These are phyloP conservation scores for Ganoderma meredithae DNA, from an alignment of 1,284 basidiomycete species.

Conservation along the genomic window DNA sequence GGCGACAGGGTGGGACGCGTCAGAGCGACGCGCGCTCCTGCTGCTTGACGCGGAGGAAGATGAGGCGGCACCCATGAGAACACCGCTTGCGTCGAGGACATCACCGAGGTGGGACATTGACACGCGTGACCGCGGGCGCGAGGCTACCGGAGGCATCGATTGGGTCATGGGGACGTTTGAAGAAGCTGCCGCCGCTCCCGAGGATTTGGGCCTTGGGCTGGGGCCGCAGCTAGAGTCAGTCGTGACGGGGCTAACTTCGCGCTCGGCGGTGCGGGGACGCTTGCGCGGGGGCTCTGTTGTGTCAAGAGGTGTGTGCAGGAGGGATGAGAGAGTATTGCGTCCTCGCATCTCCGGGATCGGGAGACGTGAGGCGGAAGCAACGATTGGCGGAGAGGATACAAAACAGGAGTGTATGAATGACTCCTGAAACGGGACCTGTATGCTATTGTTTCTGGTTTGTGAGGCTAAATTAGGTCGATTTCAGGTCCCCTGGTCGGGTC, in stretches of 20 bases:
- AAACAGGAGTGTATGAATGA: neutral
- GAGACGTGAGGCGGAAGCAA: conserved; percentile 12
- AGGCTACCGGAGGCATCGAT: neutral
- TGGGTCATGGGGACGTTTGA: neutral
- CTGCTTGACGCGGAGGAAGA: conserved; percentile 4
- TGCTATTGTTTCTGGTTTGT: neutral
- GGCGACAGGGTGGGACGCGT: conserved; percentile 4
- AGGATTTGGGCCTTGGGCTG: neutral
- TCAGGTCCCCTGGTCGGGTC: neutral
- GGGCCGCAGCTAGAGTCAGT: neutral
- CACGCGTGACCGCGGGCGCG: conserved; percentile 1
- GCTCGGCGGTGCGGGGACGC: conserved; percentile 29
- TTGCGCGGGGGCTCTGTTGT: conserved; percentile 27
- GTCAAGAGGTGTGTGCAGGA: conserved; percentile 7
- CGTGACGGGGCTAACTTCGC: neutral
- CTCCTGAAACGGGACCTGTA: neutral
- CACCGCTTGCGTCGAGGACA: neutral
- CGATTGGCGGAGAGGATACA: neutral
- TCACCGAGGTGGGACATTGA: conserved; percentile 9
- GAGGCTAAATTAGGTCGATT: neutral
- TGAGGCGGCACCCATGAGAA: conserved; percentile 3
- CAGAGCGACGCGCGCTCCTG: conserved; percentile 6
- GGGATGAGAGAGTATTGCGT: conserved; percentile 5
- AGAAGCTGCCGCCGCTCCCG: neutral
- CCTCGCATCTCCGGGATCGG: conserved; percentile 16